A percentile compares a stretch with the other conserved stretches of the same genome.
phyloP scores from a whole-genome alignment of 2,329 filamentous ascomycete genomes.

The Neopestalotiopsis sp. region DNA sequence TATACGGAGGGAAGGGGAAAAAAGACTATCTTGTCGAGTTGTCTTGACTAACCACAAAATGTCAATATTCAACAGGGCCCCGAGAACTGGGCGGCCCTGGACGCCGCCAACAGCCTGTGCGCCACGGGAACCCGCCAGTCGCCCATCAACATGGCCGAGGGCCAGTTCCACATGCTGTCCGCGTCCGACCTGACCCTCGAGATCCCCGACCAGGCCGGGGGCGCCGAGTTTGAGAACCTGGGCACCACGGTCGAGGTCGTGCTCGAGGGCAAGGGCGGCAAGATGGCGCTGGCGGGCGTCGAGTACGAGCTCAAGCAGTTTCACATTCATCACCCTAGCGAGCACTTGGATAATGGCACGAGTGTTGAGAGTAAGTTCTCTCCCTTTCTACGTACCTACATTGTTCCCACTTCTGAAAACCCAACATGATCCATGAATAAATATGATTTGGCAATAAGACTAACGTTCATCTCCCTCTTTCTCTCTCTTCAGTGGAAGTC shows the following conservation, averaged over 20 bases:
- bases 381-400: not conserved
- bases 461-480: not conserved
- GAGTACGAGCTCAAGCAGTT: slow-evolving; percentile 50
- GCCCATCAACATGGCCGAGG: slow-evolving; percentile 58
- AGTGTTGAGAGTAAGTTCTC: slow-evolving; percentile 48
- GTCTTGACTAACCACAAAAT: no score
- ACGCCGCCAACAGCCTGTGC: slow-evolving; percentile 52
- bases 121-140: slow-evolving; percentile 59
- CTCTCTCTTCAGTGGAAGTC: slow-evolving; percentile 48
- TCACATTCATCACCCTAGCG: slow-evolving; percentile 57
- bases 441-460: slow-evolving; percentile 5
- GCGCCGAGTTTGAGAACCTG: slow-evolving; percentile 60
- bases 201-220: slow-evolving; percentile 48
- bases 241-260: slow-evolving; percentile 63
- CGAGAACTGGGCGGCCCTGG: slow-evolving; percentile 40
- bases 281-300: slow-evolving; percentile 39
- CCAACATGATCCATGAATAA: no score
- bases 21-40: no score
- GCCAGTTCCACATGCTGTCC: slow-evolving; percentile 39
- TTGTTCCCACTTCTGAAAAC: no score
- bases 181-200: slow-evolving; percentile 40
- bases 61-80: slow-evolving; percentile 32
- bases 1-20: no score
- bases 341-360: slow-evolving; percentile 51
- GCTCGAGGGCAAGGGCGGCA: slow-evolving; percentile 49